Evolutionary conservation across 1,284 basidiomycete genomes (phyloP).

Genomic region (Coriolopsis trogii): DNA sequence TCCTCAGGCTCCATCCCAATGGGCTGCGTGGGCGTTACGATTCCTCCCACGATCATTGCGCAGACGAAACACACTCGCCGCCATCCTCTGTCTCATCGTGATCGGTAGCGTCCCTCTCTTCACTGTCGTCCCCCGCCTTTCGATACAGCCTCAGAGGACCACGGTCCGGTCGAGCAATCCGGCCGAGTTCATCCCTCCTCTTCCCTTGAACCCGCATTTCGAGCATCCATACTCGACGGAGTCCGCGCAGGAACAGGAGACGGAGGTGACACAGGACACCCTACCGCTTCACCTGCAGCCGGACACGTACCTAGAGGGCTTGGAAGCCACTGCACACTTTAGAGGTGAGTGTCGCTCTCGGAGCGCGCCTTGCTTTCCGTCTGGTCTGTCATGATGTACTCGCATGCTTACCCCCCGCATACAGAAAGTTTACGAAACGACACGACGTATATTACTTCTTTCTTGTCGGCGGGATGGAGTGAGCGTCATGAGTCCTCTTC

Average conservation of each 20-base stretch:
- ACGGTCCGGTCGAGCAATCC: background rate
- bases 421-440: slow-evolving; percentile 55
- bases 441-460: slow-evolving; percentile 62
- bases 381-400: too few relatives aligned
- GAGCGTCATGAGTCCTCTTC: slow-evolving; percentile 26
- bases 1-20: too few relatives aligned
- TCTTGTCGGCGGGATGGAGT: slow-evolving; percentile 72
- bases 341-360: slow-evolving; percentile 6
- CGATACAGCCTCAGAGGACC: background rate
- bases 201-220: background rate
- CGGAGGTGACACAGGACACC: background rate
- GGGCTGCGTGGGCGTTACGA: too few relatives aligned
- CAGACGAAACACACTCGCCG: slow-evolving; percentile 5
- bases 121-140: background rate
- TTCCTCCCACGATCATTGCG: slow-evolving; percentile 1
- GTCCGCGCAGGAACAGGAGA: background rate
- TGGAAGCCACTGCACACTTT: slow-evolving; percentile 6
- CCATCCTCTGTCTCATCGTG: background rate
- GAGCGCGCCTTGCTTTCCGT: too few relatives aligned
- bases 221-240: background rate
- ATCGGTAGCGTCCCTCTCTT: slow-evolving; percentile 6
- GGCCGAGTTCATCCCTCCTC: background rate
- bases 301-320: slow-evolving; percentile 9
- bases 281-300: slow-evolving; percentile 9
- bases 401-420: background rate